Evolutionary conservation across 129 eudicot species (phyloP).

Genomic region (Artemisia argyi): DNA sequence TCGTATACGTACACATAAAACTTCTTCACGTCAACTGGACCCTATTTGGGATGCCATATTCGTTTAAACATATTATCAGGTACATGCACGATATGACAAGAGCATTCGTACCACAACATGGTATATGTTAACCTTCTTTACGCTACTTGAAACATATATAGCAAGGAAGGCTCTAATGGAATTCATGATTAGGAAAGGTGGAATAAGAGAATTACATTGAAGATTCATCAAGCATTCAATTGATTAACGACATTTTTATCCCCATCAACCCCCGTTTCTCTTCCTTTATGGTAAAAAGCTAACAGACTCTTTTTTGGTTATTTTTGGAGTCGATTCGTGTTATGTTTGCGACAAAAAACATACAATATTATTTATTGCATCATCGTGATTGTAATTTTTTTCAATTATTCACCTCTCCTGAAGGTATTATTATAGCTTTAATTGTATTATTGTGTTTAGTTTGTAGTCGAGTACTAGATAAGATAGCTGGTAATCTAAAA

Average conservation of each 20-base stretch:
- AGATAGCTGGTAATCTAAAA: background rate
- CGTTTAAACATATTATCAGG: too few relatives aligned
- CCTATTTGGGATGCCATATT: too few relatives aligned
- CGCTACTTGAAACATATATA: too few relatives aligned
- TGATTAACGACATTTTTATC: constrained; percentile 35
- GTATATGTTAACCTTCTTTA: too few relatives aligned
- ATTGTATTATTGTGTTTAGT: too few relatives aligned
- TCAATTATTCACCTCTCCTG: too few relatives aligned
- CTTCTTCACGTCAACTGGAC: too few relatives aligned
- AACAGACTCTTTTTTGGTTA: background rate
- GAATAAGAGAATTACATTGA: constrained; percentile 21
- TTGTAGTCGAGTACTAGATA: background rate
- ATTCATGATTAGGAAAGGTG: background rate
- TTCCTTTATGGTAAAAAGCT: constrained; percentile 30
- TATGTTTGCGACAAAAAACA: background rate
- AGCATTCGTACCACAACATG: too few relatives aligned
- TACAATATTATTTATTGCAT: background rate
- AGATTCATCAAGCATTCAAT: constrained; percentile 17
- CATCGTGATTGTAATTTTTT: too few relatives aligned
- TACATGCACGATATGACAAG: too few relatives aligned
- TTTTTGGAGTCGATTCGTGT: background rate
- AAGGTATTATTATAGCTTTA: too few relatives aligned
- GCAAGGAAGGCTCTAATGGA: background rate
- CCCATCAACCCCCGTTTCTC: constrained; percentile 61
- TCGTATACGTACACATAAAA: too few relatives aligned